Conservation (phyloP, 805 yeast species). For the Lipomyces yamanashiensis region DNA sequence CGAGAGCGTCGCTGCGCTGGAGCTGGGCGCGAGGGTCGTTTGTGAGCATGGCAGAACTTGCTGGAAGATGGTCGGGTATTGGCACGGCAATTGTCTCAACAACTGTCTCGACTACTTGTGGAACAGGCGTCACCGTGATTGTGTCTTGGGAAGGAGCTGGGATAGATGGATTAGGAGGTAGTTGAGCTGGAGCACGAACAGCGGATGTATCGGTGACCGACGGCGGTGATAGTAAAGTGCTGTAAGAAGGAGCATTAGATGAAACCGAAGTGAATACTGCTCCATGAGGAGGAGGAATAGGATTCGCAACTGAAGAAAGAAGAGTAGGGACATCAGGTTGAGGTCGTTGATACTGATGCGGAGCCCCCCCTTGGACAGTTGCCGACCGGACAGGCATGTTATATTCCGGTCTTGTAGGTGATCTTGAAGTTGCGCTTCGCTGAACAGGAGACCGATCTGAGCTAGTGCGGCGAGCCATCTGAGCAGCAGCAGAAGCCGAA, state of each 20-base stretch:
- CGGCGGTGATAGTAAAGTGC: not conserved
- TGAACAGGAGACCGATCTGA: constrained; percentile 15
- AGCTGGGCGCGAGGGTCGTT: constrained; percentile 73
- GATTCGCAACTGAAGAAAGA: not conserved
- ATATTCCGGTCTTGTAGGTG: constrained; percentile 11
- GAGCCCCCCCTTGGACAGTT: not conserved
- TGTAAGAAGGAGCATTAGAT: not conserved
- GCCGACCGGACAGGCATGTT: constrained; percentile 11
- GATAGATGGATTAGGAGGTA: constrained; percentile 13
- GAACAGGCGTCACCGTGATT: constrained; percentile 4
- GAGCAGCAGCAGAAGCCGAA: not conserved
- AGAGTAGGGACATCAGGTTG: not conserved
- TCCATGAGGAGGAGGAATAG: constrained; percentile 11
- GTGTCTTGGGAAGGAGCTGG: not conserved
- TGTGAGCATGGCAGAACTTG: constrained; percentile 18
- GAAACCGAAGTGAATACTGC: not conserved
- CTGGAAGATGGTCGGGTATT: not conserved
- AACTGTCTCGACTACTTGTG: not conserved
- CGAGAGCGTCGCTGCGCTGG: constrained; percentile 81
- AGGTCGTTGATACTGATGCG: not conserved
- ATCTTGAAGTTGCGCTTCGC: constrained; percentile 12
- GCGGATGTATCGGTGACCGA: not conserved
- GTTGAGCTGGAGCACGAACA: constrained; percentile 8
- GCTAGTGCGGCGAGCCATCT: constrained; percentile 4
- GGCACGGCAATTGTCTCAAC: not conserved